These are phyloP conservation scores for Termitomyces sp. DNA, from an alignment of 768 basidiomycete genomes.

Conservation along the genomic window DNA sequence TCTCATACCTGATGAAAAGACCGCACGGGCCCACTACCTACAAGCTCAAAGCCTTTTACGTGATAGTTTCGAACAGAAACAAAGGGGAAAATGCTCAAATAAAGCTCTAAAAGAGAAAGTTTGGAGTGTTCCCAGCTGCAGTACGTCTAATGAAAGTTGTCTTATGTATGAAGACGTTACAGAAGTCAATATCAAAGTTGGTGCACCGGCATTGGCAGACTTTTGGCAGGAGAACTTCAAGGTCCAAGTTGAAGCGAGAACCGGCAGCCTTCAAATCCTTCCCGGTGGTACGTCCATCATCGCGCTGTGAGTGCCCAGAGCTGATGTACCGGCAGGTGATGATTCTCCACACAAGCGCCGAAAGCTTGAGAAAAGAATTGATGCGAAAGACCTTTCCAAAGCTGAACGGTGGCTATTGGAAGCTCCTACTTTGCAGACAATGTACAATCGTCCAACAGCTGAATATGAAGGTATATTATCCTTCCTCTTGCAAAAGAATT, in stretches of 20 bases:
- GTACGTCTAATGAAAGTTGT: constrained; percentile 34
- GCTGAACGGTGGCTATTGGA: not conserved
- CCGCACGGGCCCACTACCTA: constrained; percentile 62
- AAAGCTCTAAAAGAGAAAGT: constrained; percentile 57
- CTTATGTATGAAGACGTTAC: not conserved
- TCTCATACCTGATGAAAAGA: constrained; percentile 25
- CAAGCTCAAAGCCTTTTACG: constrained; percentile 52
- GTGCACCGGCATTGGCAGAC: constrained; percentile 57
- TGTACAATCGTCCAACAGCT: not conserved
- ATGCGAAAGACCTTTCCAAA: not conserved
- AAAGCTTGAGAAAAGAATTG: constrained; percentile 21
- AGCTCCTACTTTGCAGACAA: not conserved
- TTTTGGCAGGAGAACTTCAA: constrained; percentile 76
- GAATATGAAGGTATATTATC: not conserved
- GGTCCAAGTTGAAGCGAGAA: constrained; percentile 61
- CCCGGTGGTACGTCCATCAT: constrained; percentile 21
- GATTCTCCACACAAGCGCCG: constrained; percentile 44
- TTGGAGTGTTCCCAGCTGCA: constrained; percentile 58
- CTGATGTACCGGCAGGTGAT: constrained; percentile 20
- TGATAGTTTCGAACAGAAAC: constrained; percentile 46
- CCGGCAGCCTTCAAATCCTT: constrained; percentile 37
- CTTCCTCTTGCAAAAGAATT: not conserved
- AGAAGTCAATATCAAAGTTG: constrained; percentile 35
- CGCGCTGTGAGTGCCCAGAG: not conserved
- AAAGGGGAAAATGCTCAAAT: constrained; percentile 47